Evolutionary conservation across 177 flowering plant species (phyloP).

Genomic region (Vitis hybrid): DNA sequence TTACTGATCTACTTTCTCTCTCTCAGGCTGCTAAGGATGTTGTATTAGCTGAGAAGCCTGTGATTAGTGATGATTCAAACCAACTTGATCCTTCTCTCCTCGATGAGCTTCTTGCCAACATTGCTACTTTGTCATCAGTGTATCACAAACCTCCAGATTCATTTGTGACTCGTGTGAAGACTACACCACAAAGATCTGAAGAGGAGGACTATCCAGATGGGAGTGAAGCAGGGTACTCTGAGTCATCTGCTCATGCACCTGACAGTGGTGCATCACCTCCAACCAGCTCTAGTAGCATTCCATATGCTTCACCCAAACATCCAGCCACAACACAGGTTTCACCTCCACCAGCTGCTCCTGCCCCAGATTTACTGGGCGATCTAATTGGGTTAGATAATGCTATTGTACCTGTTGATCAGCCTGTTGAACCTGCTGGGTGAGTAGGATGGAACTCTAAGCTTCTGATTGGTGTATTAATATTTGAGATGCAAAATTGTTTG

Average conservation of each 20-base stretch:
- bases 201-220: conserved; percentile 97
- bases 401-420: conserved; percentile 83
- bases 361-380: conserved; percentile 95
- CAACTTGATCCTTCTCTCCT: conserved; percentile 94
- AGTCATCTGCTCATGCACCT: conserved; percentile 56
- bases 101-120: conserved; percentile 96
- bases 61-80: conserved; percentile 96
- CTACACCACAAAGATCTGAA: conserved; percentile 73
- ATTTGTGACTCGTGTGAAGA: conserved; percentile 86
- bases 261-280: conserved; percentile 60
- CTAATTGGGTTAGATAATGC: conserved; percentile 83
- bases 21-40: conserved; percentile 98
- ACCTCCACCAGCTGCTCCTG: conserved; percentile 61
- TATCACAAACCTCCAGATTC: conserved; percentile 98
- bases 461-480: not conserved
- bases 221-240: conserved; percentile 73
- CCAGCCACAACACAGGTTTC: conserved; percentile 43
- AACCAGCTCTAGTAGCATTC: conserved; percentile 42
- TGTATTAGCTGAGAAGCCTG: conserved; percentile 98
- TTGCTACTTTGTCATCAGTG: conserved; percentile 96
- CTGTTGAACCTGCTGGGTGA: conserved; percentile 66
- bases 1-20: conserved; percentile 6
- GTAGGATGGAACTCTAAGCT: conserved; percentile 12
- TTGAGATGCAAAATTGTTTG: not conserved
- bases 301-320: conserved; percentile 50